phyloP scores from a whole-genome alignment of 2,329 filamentous ascomycete genomes.

The Talaromyces amestolkiae region DNA sequence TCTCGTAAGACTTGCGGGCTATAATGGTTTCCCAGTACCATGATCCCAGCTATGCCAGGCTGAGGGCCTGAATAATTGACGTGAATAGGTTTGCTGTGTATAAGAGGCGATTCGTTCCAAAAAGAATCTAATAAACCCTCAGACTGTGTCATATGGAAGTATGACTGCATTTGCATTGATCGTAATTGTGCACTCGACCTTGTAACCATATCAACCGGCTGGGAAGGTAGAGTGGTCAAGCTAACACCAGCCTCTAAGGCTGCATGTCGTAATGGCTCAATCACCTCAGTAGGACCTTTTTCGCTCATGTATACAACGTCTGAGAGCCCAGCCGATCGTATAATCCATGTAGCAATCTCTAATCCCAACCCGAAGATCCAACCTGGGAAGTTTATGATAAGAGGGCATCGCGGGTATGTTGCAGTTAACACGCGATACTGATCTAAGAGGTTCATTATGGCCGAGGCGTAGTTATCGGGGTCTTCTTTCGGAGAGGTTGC shows the following conservation, averaged over 20 bases:
- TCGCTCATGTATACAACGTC: slow-evolving; percentile 56
- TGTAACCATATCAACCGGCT: slow-evolving; percentile 43
- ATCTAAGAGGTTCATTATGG: slow-evolving; percentile 52
- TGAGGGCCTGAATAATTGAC: slow-evolving; percentile 49
- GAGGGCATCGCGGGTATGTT: slow-evolving; percentile 44
- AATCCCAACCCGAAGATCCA: slow-evolving; percentile 56
- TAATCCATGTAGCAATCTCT: slow-evolving; percentile 48
- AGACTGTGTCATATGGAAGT: slow-evolving; percentile 52
- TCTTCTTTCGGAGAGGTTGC: slow-evolving; percentile 55
- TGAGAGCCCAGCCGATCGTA: slow-evolving; percentile 47
- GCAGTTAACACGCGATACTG: slow-evolving; percentile 46
- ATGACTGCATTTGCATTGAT: slow-evolving; percentile 61
- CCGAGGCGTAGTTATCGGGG: slow-evolving; percentile 55
- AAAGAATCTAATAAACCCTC: slow-evolving; percentile 29
- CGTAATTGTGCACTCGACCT: slow-evolving; percentile 53
- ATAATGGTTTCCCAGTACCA: slow-evolving; percentile 52
- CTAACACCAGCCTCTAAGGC: slow-evolving; percentile 37
- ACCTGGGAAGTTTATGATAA: slow-evolving; percentile 58
- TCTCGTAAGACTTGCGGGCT: slow-evolving; percentile 49
- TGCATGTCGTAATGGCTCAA: slow-evolving; percentile 41
- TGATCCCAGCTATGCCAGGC: slow-evolving; percentile 50
- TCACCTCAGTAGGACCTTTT: slow-evolving; percentile 45
- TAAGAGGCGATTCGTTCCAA: slow-evolving; percentile 50
- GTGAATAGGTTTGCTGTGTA: slow-evolving; percentile 46
- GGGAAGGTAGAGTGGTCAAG: slow-evolving; percentile 49